phyloP scores from a whole-genome alignment of 345 rosid species.

The Citrus glauca region DNA sequence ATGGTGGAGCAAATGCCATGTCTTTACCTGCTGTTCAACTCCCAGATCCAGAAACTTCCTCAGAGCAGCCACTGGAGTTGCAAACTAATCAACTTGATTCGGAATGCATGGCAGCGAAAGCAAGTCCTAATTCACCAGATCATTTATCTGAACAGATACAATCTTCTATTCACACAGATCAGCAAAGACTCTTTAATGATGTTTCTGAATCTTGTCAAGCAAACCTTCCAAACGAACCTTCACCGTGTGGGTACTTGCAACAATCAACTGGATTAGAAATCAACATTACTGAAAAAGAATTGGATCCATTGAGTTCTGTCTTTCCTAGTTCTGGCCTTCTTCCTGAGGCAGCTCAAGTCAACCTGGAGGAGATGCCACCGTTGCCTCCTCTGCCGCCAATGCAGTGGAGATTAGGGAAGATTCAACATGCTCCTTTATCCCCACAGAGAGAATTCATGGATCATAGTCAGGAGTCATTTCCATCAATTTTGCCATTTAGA shows the following conservation, averaged over 20 bases:
- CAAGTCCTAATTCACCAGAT: constrained; percentile 23
- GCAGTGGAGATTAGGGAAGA: constrained; percentile 79
- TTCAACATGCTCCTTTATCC: constrained; percentile 36
- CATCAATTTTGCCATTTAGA: constrained; percentile 22
- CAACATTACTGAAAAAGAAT: constrained; percentile 20
- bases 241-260: constrained; percentile 16
- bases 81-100: constrained; percentile 28
- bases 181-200: constrained; percentile 21
- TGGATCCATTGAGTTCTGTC: constrained; percentile 30
- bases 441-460: constrained; percentile 33
- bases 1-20: constrained; percentile 22
- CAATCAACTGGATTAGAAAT: constrained; percentile 25
- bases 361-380: constrained; percentile 65
- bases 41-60: constrained; percentile 28
- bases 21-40: constrained; percentile 21
- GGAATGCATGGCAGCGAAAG: constrained; percentile 23
- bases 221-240: constrained; percentile 22
- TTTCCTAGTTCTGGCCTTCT: constrained; percentile 35
- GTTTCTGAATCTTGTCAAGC: constrained; percentile 14
- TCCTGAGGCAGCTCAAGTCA: constrained; percentile 37
- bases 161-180: constrained; percentile 14
- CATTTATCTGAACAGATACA: constrained; percentile 15
- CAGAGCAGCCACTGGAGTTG: constrained; percentile 27
- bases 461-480: constrained; percentile 26
- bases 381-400: constrained; percentile 89